Base-by-base conservation (phyloP, 78 protist genomes). In the Chrysochromulina tobinii region DNA sequence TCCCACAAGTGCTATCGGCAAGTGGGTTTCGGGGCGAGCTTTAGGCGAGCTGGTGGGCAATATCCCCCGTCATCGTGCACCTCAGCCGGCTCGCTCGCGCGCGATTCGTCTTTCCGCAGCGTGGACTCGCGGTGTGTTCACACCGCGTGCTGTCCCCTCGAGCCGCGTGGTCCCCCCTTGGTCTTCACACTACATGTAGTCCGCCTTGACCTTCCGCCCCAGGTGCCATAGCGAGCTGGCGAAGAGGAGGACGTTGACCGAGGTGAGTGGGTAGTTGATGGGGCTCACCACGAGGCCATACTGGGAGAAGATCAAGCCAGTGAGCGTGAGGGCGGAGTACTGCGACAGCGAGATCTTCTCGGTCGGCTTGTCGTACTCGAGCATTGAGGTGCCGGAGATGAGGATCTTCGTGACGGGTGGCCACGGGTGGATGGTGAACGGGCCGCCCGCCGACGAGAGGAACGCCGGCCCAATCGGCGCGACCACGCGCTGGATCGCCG, bases 261-360 rank as follows among this genome's bases (percentile, higher is more conserved):
- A 55, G n/a, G 53, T 25, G 64, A 79, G 87, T 5, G 27, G 59
- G 87, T 79, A 79, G 38, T 79, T 79, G 87, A 79, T 55, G 66
- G 87, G 87, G 8, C 4, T 55, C 38, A 79, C 87, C 12, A 79
- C 53, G 59, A 79, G 87, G 7, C 53, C 87, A 55, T 79, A 79
- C 51, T 64, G 87, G 20, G 87, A 21, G 38, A 79, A 79, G 87
- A 79, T 25, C 15, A 9, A 0, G 17, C 87, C 87, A 11, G 87
- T 79, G 8, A 64, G 3, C 69, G 69, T 64, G 23, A 64, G 69
- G 8, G 69, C 69, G 27, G 27, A 3, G 69, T 64, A 61, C 25
- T 84, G 89, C n/a, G 89, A 54, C 14, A 84, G 4, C n/a, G 75
- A 61, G 72, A 84, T 84, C 89, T 84, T 84, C 51, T 84, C 89